phyloP scores from a whole-genome alignment of 495 filamentous ascomycete genomes.

The Thermochaetoides thermophila region DNA sequence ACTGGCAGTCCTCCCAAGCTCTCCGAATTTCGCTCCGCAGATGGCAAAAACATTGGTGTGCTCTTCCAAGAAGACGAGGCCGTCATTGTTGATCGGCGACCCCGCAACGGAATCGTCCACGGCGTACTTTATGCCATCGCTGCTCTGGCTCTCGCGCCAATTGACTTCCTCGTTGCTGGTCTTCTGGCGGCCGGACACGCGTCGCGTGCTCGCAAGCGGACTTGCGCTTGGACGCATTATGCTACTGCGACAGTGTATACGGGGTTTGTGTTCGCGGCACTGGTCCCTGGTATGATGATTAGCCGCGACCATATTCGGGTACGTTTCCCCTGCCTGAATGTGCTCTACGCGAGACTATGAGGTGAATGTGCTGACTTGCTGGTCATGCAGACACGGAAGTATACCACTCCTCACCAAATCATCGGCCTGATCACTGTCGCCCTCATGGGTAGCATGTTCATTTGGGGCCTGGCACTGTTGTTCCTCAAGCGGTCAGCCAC shows the following conservation, averaged over 20 bases:
- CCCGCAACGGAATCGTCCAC: slow-evolving; percentile 28
- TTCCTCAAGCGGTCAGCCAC: slow-evolving; percentile 30
- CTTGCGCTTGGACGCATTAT: slow-evolving; percentile 33
- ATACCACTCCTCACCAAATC: slow-evolving; percentile 42
- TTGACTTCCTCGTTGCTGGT: slow-evolving; percentile 37
- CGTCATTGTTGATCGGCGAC: background rate
- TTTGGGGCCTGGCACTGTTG: slow-evolving; percentile 35
- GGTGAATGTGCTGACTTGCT: too few relatives aligned
- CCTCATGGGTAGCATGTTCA: slow-evolving; percentile 32
- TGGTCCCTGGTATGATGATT: slow-evolving; percentile 35
- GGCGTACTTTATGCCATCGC: slow-evolving; percentile 36
- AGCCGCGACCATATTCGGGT: slow-evolving; percentile 38
- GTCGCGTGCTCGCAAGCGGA: too few relatives aligned
- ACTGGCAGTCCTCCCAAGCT: slow-evolving; percentile 17
- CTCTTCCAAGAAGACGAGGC: too few relatives aligned
- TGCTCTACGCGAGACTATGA: too few relatives aligned
- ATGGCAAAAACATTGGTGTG: too few relatives aligned
- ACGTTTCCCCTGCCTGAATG: slow-evolving; percentile 9
- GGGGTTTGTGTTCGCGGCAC: slow-evolving; percentile 29
- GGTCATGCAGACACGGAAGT: slow-evolving; percentile 28
- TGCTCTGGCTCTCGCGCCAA: slow-evolving; percentile 39
- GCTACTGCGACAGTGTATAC: slow-evolving; percentile 31
- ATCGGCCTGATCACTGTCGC: slow-evolving; percentile 39
- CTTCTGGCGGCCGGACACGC: slow-evolving; percentile 25
- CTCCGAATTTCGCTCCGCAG: slow-evolving; percentile 13